Evolutionary conservation across 1,284 basidiomycete genomes (phyloP), one percentile per base, ranked within the genome.

Genomic region (Tremellales sp.): DNA sequence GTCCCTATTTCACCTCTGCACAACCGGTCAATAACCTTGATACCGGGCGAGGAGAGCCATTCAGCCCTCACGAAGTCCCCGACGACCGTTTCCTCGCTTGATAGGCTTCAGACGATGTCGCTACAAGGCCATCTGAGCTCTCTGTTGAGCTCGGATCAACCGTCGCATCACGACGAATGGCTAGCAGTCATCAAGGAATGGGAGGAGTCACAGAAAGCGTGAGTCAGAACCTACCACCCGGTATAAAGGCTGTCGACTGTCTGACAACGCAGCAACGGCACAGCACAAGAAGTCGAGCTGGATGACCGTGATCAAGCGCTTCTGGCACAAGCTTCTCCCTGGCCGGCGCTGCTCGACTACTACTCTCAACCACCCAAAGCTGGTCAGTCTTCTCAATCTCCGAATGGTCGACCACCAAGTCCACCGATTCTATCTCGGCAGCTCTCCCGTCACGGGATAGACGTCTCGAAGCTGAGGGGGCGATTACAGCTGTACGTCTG

Each of bases 341-440:
- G 42, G 43, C 48, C 48, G n/a, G 45, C 24, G 15, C 23, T 50
- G 23, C 27, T 50, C 6, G 48, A 50, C 36, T 31, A 40, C 25
- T 45, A 24, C 17, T 45, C 22, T 15, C 24, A 41, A 24, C 23
- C 19, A 21, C 37, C 35, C 21, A 47, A 15, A 22, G 24, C 22
- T 26, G 39, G 21, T 6, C 39, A 40, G 39, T 8, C 39, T 12
- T 40, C 39, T 40, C 39, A 21, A 33, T 8, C 10, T 33, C 29
- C n/a, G 29, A 8, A 33, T 33, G 29, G n/a, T n/a, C 29, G 29
- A 8, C 29, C n/a, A n/a, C n/a, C n/a, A n/a, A n/a, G n/a, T n/a
- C n/a, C n/a, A n/a, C n/a, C n/a, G n/a, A 13, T 15, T 36, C 33
- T 5, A 36, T 4, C 4, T 17, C 33, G 5, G 15, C 33, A 5